phyloP scores from a whole-genome alignment of 495 filamentous ascomycete genomes.

The Massariosphaeria phaeospora region DNA sequence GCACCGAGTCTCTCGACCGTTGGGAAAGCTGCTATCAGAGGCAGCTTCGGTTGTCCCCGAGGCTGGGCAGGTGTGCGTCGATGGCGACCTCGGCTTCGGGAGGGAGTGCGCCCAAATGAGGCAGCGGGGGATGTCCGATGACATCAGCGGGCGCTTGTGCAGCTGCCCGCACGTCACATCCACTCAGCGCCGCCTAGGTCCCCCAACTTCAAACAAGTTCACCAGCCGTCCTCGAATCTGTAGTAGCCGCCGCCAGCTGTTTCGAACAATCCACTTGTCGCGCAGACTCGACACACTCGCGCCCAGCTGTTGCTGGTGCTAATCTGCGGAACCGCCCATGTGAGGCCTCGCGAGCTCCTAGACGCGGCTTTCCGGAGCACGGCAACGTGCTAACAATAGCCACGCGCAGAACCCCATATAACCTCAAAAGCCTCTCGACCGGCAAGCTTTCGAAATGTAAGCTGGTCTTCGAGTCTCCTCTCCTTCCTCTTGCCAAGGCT shows the following conservation, averaged over 20 bases:
- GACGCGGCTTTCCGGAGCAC: not conserved
- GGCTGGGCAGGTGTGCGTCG: too few relatives aligned
- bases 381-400: conserved; percentile 29
- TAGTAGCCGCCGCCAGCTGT: conserved; percentile 21
- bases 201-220: conserved; percentile 14
- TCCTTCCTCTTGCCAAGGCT: conserved; percentile 7
- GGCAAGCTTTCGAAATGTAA: conserved; percentile 36
- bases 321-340: conserved; percentile 23
- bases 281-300: not conserved
- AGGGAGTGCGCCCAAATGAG: too few relatives aligned
- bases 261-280: conserved; percentile 11
- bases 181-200: conserved; percentile 1
- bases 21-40: too few relatives aligned
- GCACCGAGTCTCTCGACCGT: too few relatives aligned
- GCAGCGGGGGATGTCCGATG: too few relatives aligned
- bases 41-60: too few relatives aligned
- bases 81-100: too few relatives aligned
- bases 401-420: conserved; percentile 26
- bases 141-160: conserved; percentile 31
- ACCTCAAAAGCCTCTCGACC: conserved; percentile 13
- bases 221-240: not conserved
- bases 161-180: conserved; percentile 1
- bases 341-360: conserved; percentile 4
- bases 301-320: not conserved
- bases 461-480: conserved; percentile 35